phyloP scores from a whole-genome alignment of 164 flowering plant genomes.

The Tetrastigma voinierianum region DNA sequence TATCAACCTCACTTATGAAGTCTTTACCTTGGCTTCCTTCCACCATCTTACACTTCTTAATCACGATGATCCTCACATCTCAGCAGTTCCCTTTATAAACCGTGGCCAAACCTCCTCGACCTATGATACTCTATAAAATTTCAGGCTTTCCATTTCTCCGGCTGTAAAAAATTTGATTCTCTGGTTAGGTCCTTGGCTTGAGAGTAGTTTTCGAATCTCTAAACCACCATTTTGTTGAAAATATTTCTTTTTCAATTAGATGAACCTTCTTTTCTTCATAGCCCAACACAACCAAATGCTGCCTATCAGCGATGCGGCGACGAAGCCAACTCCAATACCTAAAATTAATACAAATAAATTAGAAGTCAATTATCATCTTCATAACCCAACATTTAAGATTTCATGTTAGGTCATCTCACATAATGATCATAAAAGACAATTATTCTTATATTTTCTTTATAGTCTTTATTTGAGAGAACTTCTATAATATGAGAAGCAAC shows the following conservation, averaged over 20 bases:
- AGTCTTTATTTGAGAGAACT: too few relatives aligned
- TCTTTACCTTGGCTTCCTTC: constrained; percentile 36
- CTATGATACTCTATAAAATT: constrained; percentile 35
- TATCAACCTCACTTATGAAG: constrained; percentile 47
- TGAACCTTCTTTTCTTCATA: constrained; percentile 23
- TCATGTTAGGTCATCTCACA: too few relatives aligned
- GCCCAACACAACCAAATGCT: constrained; percentile 20
- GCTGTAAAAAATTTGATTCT: constrained; percentile 34
- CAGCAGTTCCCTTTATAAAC: constrained; percentile 41
- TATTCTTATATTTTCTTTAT: too few relatives aligned
- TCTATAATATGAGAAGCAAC: too few relatives aligned
- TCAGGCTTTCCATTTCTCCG: constrained; percentile 43
- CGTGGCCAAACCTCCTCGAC: constrained; percentile 44
- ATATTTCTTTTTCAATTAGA: constrained; percentile 34
- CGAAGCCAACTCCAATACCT: constrained; percentile 15
- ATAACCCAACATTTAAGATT: not conserved
- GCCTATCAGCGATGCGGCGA: not conserved
- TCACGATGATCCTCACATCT: constrained; percentile 34
- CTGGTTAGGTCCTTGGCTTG: constrained; percentile 18
- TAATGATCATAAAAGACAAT: too few relatives aligned
- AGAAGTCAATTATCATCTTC: too few relatives aligned
- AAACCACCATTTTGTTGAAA: constrained; percentile 50
- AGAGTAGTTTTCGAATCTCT: constrained; percentile 28
- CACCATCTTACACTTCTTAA: constrained; percentile 42
- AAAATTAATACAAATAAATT: not conserved